phyloP scores from a whole-genome alignment of 768 basidiomycete genomes.

The Gloeopeniophorella convolvens region DNA sequence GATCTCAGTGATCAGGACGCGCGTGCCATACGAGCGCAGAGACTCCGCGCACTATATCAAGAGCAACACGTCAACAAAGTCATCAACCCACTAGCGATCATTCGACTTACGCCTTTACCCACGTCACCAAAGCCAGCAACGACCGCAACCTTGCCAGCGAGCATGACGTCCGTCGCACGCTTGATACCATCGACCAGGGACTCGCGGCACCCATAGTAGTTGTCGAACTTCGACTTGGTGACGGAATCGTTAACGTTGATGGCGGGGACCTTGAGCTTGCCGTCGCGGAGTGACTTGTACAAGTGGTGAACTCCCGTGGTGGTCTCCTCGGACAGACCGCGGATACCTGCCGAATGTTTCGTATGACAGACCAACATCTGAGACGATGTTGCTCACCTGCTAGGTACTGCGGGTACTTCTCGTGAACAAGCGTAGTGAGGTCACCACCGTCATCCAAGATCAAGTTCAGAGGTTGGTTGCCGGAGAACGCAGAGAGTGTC shows the following conservation, averaged over 20 bases:
- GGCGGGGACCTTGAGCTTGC: conserved; percentile 92
- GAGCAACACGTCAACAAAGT: not conserved
- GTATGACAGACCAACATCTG: conserved; percentile 7
- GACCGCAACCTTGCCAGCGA: conserved; percentile 98
- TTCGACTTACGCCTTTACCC: conserved; percentile 85
- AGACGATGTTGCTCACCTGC: conserved; percentile 38
- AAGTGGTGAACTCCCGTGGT: conserved; percentile 99
- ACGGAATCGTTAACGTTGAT: conserved; percentile 99
- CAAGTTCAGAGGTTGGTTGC: conserved; percentile 87
- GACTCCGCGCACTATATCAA: conserved; percentile 87
- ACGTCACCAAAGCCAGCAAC: conserved; percentile 99
- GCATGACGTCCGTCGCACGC: conserved; percentile 99
- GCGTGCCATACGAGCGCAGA: conserved; percentile 93
- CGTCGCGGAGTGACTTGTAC: conserved; percentile 96
- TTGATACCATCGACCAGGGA: conserved; percentile 99
- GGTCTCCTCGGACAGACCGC: conserved; percentile 97
- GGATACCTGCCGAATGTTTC: conserved; percentile 50
- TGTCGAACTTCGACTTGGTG: conserved; percentile 99
- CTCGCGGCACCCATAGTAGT: conserved; percentile 98
- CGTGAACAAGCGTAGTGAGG: conserved; percentile 89
- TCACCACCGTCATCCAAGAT: conserved; percentile 99
- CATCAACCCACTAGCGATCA: not conserved
- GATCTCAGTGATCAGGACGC: conserved; percentile 95
- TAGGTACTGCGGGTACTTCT: conserved; percentile 91
- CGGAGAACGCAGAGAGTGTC: conserved; percentile 81